Conservation (phyloP, 2,329 filamentous ascomycete species). For the Pseudogymnoascus sp. region DNA sequence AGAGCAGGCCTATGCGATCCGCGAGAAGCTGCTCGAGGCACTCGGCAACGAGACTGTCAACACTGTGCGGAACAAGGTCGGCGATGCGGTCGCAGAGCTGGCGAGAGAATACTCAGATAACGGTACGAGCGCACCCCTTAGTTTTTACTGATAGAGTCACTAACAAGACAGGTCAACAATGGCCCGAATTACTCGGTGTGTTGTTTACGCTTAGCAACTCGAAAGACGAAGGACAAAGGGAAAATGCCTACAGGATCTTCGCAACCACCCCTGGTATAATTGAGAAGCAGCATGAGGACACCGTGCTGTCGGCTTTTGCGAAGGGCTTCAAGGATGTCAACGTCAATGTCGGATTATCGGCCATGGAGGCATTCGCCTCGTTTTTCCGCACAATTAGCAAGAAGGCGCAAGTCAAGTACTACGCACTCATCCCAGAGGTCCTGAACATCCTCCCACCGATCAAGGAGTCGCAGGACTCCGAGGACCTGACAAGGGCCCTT, state of each 20-base stretch:
- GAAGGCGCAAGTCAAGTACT: conserved; percentile 84
- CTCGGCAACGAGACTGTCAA: conserved; percentile 64
- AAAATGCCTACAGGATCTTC: conserved; percentile 92
- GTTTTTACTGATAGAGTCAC: conserved; percentile 14
- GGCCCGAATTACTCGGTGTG: conserved; percentile 79
- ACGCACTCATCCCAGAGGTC: conserved; percentile 75
- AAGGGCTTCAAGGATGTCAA: conserved; percentile 80
- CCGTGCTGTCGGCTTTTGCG: conserved; percentile 80
- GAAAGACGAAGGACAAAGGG: conserved; percentile 70
- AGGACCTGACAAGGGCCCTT: conserved; percentile 82
- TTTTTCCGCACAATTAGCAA: conserved; percentile 90
- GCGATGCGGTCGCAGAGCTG: conserved; percentile 93
- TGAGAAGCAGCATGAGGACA: conserved; percentile 86
- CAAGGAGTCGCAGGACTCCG: conserved; percentile 83
- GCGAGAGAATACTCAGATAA: conserved; percentile 91
- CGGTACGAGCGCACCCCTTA: conserved; percentile 46
- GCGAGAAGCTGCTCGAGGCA: conserved; percentile 72
- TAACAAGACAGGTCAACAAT: conserved; percentile 63
- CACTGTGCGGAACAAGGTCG: conserved; percentile 84
- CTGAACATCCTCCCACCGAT: conserved; percentile 91
- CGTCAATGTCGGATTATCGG: conserved; percentile 71
- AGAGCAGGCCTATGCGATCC: conserved; percentile 68
- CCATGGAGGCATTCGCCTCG: conserved; percentile 92
- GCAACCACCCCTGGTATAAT: conserved; percentile 92
- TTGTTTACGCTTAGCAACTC: conserved; percentile 90